A percentile compares a stretch with the other conserved stretches of the same genome.
These are phyloP conservation scores for Alternaria angustiovoidea DNA, from an alignment of 2,329 filamentous ascomycete genomes.

Conservation along the genomic window DNA sequence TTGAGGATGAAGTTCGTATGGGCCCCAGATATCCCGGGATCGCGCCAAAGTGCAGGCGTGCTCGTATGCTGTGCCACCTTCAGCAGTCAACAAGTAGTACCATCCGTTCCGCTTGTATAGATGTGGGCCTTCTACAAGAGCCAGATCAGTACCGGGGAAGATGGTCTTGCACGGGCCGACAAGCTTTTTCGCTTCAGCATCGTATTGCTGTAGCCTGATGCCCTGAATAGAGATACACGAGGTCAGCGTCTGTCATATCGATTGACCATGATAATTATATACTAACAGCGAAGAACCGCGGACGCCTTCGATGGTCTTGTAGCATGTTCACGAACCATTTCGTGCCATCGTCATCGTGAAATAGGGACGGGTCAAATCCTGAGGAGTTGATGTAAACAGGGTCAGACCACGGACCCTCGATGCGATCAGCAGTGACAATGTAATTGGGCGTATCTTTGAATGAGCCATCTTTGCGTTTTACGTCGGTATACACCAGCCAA, in stretches of 20 bases:
- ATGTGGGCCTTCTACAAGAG: conserved; percentile 49
- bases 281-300: conserved; percentile 56
- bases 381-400: conserved; percentile 67
- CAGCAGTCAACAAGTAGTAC: conserved; percentile 49
- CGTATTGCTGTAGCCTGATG: conserved; percentile 67
- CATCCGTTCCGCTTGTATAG: conserved; percentile 48
- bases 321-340: conserved; percentile 52
- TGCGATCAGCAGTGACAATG: conserved; percentile 61
- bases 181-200: conserved; percentile 58
- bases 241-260: not conserved
- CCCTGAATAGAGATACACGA: conserved; percentile 32
- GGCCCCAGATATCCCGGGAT: conserved; percentile 51
- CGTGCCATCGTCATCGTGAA: conserved; percentile 48
- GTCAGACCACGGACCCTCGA: conserved; percentile 70
- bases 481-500: conserved; percentile 71
- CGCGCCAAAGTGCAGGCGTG: conserved; percentile 53
- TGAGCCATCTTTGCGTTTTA: conserved; percentile 71
- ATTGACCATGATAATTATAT: not conserved
- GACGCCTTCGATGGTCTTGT: conserved; percentile 45
- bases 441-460: conserved; percentile 72
- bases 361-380: conserved; percentile 65
- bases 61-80: conserved; percentile 52
- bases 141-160: conserved; percentile 64
- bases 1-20: conserved; percentile 51
- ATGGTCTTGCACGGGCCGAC: conserved; percentile 63